Base-by-base conservation (phyloP, 1,284 basidiomycete genomes). In the Phenoliferia sp. region DNA sequence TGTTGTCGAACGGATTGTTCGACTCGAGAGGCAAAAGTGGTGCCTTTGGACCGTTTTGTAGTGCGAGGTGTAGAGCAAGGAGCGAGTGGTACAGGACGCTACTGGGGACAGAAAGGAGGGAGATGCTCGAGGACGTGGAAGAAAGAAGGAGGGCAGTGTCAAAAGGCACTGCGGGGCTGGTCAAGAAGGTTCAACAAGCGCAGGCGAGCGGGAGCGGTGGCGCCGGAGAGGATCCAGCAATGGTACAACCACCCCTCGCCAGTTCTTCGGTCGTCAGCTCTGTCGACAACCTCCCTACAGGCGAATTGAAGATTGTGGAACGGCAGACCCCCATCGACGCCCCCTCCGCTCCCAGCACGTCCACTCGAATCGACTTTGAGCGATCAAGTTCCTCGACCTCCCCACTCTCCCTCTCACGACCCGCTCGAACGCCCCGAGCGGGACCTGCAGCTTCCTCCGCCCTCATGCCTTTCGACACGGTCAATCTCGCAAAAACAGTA, bases 51-150 rank as follows among this genome's bases (percentile, higher is more conserved):
- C 57, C 67, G 61, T 71, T 61, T 50, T 71, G 67, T 57, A 62
- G 55, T 4, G 19, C 16, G 19, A 19, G 54, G 55, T 71, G 70
- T 19, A n/a, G 39, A 22, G 56, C 58, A 9, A 32, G 63, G 55
- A 63, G 65, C 44, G 63, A 65, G 29, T 69, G 61, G 66, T 60
- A 58, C 32, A n/a, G 59, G 22, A 52, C 17, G 3, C 17, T 63
- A 2, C 17, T 67, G 9, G 66, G 63, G 4, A 61, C 61, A 19
- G 66, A 66, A 48, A 59, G 55, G 61, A 35, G 15, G 59, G 54
- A 61, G 15, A 28, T 70, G 58, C 56, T 70, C 12, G 69, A 70
- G 32, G 69, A 70, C 22, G 61, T 70, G 29, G 69, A 70, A 57
- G 48, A 62, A 4, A 10, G 69, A 31, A 57, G 69, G 44, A 29